Conservation (phyloP, 2,329 filamentous ascomycete species). For the Ascochyta viciae-villosae region DNA sequence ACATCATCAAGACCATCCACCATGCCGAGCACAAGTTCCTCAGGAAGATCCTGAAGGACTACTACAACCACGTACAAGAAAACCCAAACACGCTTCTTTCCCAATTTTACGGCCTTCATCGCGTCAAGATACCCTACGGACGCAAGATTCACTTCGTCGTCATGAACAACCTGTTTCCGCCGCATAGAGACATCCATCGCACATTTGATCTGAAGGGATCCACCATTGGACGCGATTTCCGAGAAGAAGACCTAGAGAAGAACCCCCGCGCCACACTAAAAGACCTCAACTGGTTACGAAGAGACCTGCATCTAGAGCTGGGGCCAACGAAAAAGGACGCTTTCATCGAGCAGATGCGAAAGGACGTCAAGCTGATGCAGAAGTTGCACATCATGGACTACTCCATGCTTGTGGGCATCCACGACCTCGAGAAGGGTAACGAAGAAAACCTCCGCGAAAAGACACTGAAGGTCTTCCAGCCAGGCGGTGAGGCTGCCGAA, state of each 20-base stretch:
- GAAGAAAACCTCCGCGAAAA: constrained; percentile 91
- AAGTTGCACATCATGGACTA: constrained; percentile 98
- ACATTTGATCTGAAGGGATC: constrained; percentile 98
- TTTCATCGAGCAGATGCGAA: constrained; percentile 87
- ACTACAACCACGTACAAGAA: constrained; percentile 88
- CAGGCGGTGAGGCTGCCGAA: constrained; percentile 69
- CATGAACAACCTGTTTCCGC: constrained; percentile 99
- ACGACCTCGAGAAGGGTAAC: constrained; percentile 88
- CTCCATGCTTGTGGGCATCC: constrained; percentile 91
- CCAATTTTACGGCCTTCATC: constrained; percentile 95
- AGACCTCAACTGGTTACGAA: constrained; percentile 93
- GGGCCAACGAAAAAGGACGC: constrained; percentile 86
- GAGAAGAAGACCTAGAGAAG: constrained; percentile 82
- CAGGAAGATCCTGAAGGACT: constrained; percentile 83
- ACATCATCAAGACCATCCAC: constrained; percentile 99
- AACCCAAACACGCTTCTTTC: constrained; percentile 97
- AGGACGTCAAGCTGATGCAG: constrained; percentile 86
- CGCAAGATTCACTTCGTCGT: constrained; percentile 99
- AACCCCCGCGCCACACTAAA: constrained; percentile 95
- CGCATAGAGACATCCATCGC: constrained; percentile 94
- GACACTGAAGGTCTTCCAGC: constrained; percentile 92
- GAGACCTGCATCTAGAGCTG: constrained; percentile 84
- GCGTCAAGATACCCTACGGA: constrained; percentile 97
- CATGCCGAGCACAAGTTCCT: constrained; percentile 91
- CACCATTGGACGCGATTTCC: constrained; percentile 90